Percentiles rank a stretch among this genome's conserved stretches.
Evolutionary conservation across 2,329 filamentous ascomycete genomes (phyloP).

Genomic region (Aspergillus glaucus): DNA sequence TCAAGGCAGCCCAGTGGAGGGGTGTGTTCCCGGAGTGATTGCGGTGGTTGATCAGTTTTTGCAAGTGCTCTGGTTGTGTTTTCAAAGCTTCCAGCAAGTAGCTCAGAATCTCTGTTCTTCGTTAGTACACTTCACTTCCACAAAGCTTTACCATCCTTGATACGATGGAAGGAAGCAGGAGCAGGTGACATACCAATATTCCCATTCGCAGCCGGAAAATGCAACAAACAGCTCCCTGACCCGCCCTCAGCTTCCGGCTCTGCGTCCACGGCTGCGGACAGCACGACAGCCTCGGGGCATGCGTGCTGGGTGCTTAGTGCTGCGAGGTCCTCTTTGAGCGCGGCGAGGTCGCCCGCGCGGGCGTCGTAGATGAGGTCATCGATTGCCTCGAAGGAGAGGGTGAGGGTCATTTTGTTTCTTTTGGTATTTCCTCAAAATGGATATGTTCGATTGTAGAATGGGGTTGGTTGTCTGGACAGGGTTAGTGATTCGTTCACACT

Average conservation of each 20-base stretch:
- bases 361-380: conserved; percentile 89
- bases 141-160: too few relatives aligned
- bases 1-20: conserved; percentile 88
- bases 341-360: conserved; percentile 66
- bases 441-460: not conserved
- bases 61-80: conserved; percentile 14
- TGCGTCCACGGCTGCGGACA: conserved; percentile 65
- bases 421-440: not conserved
- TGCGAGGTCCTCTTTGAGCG: conserved; percentile 57
- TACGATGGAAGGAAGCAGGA: too few relatives aligned
- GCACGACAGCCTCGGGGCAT: conserved; percentile 55
- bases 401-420: conserved; percentile 16
- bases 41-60: conserved; percentile 41
- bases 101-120: conserved; percentile 41
- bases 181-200: conserved; percentile 57
- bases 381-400: conserved; percentile 68
- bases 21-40: conserved; percentile 86
- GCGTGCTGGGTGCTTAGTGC: conserved; percentile 58
- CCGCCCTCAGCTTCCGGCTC: conserved; percentile 65
- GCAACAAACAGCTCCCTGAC: conserved; percentile 51
- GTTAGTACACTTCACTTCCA: conserved; percentile 1
- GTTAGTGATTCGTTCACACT: not conserved
- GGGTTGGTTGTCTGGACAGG: not conserved
- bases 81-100: conserved; percentile 40
- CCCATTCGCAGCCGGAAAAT: conserved; percentile 91